Conservation (phyloP, 345 rosid species). For the Eucalyptus erythrocorys region DNA sequence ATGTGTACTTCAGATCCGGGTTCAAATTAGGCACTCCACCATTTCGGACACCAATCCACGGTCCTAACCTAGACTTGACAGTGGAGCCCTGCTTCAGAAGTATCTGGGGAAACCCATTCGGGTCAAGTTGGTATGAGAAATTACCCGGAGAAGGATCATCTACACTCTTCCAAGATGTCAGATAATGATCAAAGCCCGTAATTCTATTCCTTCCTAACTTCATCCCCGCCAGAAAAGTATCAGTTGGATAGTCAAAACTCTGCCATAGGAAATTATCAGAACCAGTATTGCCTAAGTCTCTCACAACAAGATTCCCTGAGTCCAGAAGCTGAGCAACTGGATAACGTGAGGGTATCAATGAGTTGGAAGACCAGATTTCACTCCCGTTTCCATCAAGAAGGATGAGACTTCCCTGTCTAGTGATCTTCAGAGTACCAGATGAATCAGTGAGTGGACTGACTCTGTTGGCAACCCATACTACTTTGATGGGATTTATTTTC, state of each 20-base stretch:
- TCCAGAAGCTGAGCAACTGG: slow-evolving; percentile 20
- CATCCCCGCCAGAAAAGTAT: slow-evolving; percentile 31
- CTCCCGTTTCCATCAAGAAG: not conserved
- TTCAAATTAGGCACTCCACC: slow-evolving; percentile 20
- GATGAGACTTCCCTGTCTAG: slow-evolving; percentile 1
- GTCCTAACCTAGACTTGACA: slow-evolving; percentile 10
- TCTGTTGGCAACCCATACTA: slow-evolving; percentile 11
- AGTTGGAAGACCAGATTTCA: slow-evolving; percentile 21
- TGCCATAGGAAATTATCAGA: slow-evolving; percentile 22
- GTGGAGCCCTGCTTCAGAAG: not conserved
- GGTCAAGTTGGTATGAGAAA: not conserved
- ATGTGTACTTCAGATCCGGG: not conserved
- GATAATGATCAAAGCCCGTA: slow-evolving; percentile 7
- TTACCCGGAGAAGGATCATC: slow-evolving; percentile 27
- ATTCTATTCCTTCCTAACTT: slow-evolving; percentile 21
- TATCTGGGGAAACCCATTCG: slow-evolving; percentile 21
- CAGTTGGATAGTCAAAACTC: slow-evolving; percentile 33
- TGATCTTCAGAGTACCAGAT: not conserved
- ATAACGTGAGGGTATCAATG: not conserved
- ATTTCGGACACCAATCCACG: slow-evolving; percentile 32
- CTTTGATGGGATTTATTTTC: not conserved
- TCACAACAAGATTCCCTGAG: slow-evolving; percentile 17
- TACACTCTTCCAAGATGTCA: slow-evolving; percentile 20
- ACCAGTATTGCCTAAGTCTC: not conserved
- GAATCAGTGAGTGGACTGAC: not conserved